Base-by-base conservation (phyloP, 2,329 filamentous ascomycete species). In the Albifimbria verrucaria region DNA sequence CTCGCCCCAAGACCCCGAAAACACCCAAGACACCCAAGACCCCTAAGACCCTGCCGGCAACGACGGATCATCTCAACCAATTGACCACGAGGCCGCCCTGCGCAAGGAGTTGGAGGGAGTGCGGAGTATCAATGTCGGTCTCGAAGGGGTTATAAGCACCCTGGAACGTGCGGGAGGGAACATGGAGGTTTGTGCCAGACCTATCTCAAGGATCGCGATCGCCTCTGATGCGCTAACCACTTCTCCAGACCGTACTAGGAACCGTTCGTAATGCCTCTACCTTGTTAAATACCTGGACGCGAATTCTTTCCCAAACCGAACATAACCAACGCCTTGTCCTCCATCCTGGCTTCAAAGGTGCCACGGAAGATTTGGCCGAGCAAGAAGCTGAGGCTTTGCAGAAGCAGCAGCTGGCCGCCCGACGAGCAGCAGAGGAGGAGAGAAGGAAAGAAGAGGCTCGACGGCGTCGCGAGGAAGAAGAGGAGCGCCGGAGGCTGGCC, bases 301-400 rank as follows among this genome's bases (percentile, higher is more conserved):
- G 92, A 50, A 97, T 99, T 59, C 82, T 99, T 12, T 94, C 91
- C 7, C 94, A 99, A 71, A 97, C 94, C 4, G 94, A 99, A 72
- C 94, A 99, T 72, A 97, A 96, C 67, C 92, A 97, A 70, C 86
- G 94, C 22, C 77, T 99, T 49, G 87, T 99, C 44, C 79, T 97
- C 45, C 89, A 96, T 65, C 89, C 91, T 2, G 79, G 85, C 54
- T 99, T 93, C 92, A 88, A 93, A 66, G 94, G 94, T 52, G 89
- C 92, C 24, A 89, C 85, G 4, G 86, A 92, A 65, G 94, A 99
- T 72, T 72, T 96, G 39, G 79, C 84, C n/a, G 91, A 96, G 55
- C 82, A 92, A 52, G 93, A 97, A 70, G 87, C 86, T 51, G 93
- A 97, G 67, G 85, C 85, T 3, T 68, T 85, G 12, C 76, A 86